Evolutionary conservation across 352 stramenopile genomes (phyloP).

Genomic region (Aphanomyces euteiches): DNA sequence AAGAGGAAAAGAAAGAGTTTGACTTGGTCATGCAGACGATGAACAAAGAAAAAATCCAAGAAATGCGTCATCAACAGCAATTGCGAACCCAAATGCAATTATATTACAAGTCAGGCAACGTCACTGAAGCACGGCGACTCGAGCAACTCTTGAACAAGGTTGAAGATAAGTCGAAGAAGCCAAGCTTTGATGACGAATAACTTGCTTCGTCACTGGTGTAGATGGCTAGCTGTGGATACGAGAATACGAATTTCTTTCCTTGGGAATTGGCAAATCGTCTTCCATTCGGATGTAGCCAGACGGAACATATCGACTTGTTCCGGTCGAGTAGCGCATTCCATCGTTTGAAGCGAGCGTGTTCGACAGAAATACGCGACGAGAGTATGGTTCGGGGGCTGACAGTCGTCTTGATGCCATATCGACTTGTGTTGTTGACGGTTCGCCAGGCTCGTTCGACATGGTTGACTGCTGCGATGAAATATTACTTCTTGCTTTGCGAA

Average conservation of each 20-base stretch:
- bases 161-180: conserved; percentile 32
- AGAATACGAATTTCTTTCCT: not conserved
- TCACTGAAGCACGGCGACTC: conserved; percentile 73
- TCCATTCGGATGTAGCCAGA: too few relatives aligned
- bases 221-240: not conserved
- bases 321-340: too few relatives aligned
- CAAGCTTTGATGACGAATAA: conserved; percentile 4
- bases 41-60: conserved; percentile 81
- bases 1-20: conserved; percentile 70
- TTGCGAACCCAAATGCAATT: conserved; percentile 85
- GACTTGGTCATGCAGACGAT: conserved; percentile 72
- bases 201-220: not conserved
- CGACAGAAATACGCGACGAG: not conserved
- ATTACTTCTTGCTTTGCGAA: not conserved
- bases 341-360: not conserved
- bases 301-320: too few relatives aligned
- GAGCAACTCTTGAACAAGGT: conserved; percentile 51
- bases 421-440: not conserved
- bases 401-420: not conserved
- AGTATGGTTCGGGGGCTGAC: not conserved
- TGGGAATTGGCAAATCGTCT: not conserved
- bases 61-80: conserved; percentile 81
- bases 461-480: conserved; percentile 12
- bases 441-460: not conserved
- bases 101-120: conserved; percentile 87